phyloP scores from a whole-genome alignment of 2,329 filamentous ascomycete genomes.

The Elsinoe ampelina region DNA sequence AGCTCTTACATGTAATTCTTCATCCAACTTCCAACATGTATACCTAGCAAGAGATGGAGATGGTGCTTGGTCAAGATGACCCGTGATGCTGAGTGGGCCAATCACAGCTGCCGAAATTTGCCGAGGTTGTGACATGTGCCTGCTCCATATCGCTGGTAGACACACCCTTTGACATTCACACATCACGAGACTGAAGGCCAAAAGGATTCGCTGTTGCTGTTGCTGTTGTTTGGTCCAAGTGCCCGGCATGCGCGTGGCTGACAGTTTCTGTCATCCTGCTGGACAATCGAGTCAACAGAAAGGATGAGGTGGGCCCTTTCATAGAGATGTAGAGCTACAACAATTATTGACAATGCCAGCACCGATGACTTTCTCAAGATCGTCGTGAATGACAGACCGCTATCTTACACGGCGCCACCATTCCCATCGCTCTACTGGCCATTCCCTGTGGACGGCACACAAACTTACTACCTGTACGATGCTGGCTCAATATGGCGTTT shows the following conservation, averaged over 20 bases:
- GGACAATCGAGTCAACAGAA: too few relatives aligned
- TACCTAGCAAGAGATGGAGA: background rate
- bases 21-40: background rate
- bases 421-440: constrained; percentile 82
- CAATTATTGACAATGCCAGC: background rate
- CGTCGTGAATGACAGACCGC: constrained; percentile 38
- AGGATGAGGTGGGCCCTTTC: too few relatives aligned
- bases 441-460: constrained; percentile 46
- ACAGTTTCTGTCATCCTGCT: too few relatives aligned
- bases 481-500: constrained; percentile 76
- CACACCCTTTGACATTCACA: background rate
- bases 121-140: constrained; percentile 2
- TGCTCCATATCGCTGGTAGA: background rate
- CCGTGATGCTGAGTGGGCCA: background rate
- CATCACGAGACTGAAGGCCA: background rate
- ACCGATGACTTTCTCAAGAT: constrained; percentile 36
- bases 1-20: constrained; percentile 14
- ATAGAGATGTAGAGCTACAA: background rate
- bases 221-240: background rate
- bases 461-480: constrained; percentile 59
- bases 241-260: too few relatives aligned
- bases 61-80: background rate
- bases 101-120: background rate
- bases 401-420: constrained; percentile 56
- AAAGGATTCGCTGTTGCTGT: background rate